These are phyloP conservation scores for Exophiala calicioides DNA, from an alignment of 2,329 filamentous ascomycete species.

Conservation along the genomic window DNA sequence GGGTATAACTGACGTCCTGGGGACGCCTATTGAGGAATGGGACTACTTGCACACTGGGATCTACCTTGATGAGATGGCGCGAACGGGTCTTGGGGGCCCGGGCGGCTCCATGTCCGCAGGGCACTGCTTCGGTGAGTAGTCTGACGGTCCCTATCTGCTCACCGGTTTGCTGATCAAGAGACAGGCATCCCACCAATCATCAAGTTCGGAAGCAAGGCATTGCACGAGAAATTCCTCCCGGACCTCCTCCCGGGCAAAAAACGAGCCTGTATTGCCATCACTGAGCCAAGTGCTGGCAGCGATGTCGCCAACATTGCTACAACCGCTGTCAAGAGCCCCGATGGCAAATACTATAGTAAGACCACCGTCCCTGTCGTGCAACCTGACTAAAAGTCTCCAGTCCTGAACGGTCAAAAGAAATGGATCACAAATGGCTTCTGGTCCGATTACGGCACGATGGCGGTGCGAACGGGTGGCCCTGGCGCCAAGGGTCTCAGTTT, in stretches of 20 bases:
- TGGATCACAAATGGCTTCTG: constrained; percentile 77
- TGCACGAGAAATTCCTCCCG: constrained; percentile 68
- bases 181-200: constrained; percentile 67
- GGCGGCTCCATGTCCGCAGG: constrained; percentile 67
- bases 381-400: too few relatives aligned
- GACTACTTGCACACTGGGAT: constrained; percentile 71
- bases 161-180: neutral
- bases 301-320: constrained; percentile 74
- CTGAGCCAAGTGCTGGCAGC: constrained; percentile 71
- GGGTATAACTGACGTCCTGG: constrained; percentile 67
- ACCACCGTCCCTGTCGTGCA: too few relatives aligned
- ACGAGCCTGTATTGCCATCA: constrained; percentile 74
- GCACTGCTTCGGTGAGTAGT: constrained; percentile 60
- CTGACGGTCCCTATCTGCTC: too few relatives aligned
- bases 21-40: constrained; percentile 70
- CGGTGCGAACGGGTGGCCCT: constrained; percentile 69
- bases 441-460: constrained; percentile 69
- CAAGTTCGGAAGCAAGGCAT: constrained; percentile 63
- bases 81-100: constrained; percentile 66
- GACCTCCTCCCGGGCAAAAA: constrained; percentile 67
- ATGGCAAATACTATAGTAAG: constrained; percentile 68
- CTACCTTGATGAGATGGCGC: constrained; percentile 69
- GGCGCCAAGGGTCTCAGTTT: constrained; percentile 65
- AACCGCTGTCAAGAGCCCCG: constrained; percentile 61
- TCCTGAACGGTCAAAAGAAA: constrained; percentile 71